phyloP scores from a whole-genome alignment of 768 basidiomycete genomes.

The Rhizopogon roseolus region DNA sequence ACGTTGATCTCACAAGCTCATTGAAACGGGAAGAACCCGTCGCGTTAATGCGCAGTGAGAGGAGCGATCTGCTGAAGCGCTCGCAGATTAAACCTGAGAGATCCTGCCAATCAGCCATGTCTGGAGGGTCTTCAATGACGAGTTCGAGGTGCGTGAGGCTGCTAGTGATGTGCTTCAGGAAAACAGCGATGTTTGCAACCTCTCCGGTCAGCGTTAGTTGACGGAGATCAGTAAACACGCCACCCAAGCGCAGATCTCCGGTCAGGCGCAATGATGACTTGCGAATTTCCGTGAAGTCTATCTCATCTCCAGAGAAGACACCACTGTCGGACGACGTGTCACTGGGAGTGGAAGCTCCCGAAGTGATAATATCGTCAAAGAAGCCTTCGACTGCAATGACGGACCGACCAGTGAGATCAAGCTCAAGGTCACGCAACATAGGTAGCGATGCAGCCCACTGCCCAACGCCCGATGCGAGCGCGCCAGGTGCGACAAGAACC shows the following conservation, averaged over 20 bases:
- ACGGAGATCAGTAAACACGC: conserved; percentile 53
- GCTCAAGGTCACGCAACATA: conserved; percentile 54
- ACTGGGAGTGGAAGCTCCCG: conserved; percentile 67
- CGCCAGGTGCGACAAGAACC: conserved; percentile 68
- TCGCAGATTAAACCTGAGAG: conserved; percentile 60
- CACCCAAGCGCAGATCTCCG: conserved; percentile 50
- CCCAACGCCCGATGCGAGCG: conserved; percentile 64
- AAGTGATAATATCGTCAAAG: conserved; percentile 65
- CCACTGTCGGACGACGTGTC: conserved; percentile 73
- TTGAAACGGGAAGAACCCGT: conserved; percentile 73
- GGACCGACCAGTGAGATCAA: conserved; percentile 68
- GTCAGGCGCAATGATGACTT: conserved; percentile 65
- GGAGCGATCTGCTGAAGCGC: conserved; percentile 53
- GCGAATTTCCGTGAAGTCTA: conserved; percentile 72
- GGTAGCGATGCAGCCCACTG: conserved; percentile 68
- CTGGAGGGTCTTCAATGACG: conserved; percentile 75
- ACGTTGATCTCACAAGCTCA: conserved; percentile 75
- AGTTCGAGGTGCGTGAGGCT: conserved; percentile 68
- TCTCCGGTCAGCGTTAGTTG: conserved; percentile 68
- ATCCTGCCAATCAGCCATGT: conserved; percentile 71
- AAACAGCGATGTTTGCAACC: conserved; percentile 63
- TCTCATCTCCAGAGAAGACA: conserved; percentile 72
- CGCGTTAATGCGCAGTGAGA: conserved; percentile 57
- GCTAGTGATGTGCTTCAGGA: conserved; percentile 64
- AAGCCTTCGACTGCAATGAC: conserved; percentile 74